Percentiles rank a stretch among this genome's conserved stretches.
These are phyloP conservation scores for Poronia punctata DNA, from an alignment of 495 filamentous ascomycete genomes.

Conservation along the genomic window DNA sequence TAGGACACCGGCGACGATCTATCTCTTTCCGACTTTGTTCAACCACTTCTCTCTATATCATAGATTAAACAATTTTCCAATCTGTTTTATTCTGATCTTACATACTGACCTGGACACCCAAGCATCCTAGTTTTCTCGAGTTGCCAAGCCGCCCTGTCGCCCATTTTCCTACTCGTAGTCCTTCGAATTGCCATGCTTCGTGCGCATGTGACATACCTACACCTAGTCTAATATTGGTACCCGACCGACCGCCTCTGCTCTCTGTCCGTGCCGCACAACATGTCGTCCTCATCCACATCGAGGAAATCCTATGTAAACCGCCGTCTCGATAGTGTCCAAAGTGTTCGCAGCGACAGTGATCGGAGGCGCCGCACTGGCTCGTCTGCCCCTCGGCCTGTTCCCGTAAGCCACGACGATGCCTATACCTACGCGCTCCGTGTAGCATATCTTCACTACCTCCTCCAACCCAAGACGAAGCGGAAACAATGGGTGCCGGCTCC, in stretches of 20 bases:
- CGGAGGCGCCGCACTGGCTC: conserved; percentile 32
- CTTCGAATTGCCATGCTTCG: conserved; percentile 6
- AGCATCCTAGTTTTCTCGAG: too few species aligned
- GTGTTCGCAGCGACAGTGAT: conserved; percentile 22
- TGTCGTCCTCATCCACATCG: conserved; percentile 39
- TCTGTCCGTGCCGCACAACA: conserved; percentile 15
- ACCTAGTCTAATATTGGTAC: conserved; percentile 6
- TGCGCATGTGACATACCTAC: conserved; percentile 4
- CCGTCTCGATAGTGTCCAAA: conserved; percentile 39
- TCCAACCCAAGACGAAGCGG: conserved; percentile 82
- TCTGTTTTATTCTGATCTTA: too few species aligned
- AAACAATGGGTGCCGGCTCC: conserved; percentile 70
- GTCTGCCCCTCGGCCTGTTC: conserved; percentile 25
- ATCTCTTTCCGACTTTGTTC: too few species aligned
- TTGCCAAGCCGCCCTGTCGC: too few species aligned
- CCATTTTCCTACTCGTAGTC: neutral
- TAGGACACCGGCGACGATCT: too few species aligned
- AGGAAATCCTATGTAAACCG: conserved; percentile 33
- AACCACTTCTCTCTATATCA: too few species aligned
- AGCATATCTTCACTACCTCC: conserved; percentile 87
- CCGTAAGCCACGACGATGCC: conserved; percentile 61
- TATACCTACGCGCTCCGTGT: conserved; percentile 85
- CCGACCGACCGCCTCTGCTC: too few species aligned
- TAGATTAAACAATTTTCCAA: too few species aligned
- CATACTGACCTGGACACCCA: too few species aligned